These are phyloP conservation scores for Alternaria sp. DNA, from an alignment of 2,329 filamentous ascomycete genomes.

Conservation along the genomic window DNA sequence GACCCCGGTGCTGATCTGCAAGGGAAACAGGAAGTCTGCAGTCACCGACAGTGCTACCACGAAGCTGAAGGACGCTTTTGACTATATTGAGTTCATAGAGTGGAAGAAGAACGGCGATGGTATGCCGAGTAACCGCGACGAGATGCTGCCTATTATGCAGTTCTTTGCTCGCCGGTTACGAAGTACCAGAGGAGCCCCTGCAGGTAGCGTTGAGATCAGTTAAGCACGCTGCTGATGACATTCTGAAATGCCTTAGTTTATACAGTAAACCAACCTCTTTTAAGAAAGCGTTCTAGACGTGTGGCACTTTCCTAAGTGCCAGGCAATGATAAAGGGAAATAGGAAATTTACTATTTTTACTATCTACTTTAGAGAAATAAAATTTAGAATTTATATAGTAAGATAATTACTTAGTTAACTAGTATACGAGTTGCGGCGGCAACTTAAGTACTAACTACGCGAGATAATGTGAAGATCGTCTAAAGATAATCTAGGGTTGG, in stretches of 20 bases:
- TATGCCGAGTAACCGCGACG: slow-evolving; percentile 84
- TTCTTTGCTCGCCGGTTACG: slow-evolving; percentile 74
- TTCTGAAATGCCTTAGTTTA: not conserved
- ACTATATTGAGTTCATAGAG: slow-evolving; percentile 52
- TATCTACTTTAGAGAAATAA: too few species aligned
- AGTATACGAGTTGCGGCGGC: too few species aligned
- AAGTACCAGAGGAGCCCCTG: slow-evolving; percentile 62
- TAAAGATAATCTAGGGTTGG: too few species aligned
- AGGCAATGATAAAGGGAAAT: not conserved
- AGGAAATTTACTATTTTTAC: too few species aligned
- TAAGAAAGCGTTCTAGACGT: not conserved
- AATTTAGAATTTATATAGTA: not conserved
- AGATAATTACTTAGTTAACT: too few species aligned
- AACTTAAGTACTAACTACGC: too few species aligned
- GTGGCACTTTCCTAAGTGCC: slow-evolving; percentile 15
- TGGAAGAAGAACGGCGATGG: slow-evolving; percentile 70
- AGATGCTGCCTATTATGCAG: slow-evolving; percentile 90
- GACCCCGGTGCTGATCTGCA: slow-evolving; percentile 71
- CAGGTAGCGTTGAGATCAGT: slow-evolving; percentile 61
- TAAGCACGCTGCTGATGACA: slow-evolving; percentile 17
- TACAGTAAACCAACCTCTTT: not conserved
- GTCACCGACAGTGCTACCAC: slow-evolving; percentile 70
- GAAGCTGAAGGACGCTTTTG: slow-evolving; percentile 71
- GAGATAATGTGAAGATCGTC: too few species aligned
- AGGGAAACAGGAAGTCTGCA: slow-evolving; percentile 60